Conservation (phyloP, 2,329 filamentous ascomycete species). For the Colletotrichum costaricense region DNA sequence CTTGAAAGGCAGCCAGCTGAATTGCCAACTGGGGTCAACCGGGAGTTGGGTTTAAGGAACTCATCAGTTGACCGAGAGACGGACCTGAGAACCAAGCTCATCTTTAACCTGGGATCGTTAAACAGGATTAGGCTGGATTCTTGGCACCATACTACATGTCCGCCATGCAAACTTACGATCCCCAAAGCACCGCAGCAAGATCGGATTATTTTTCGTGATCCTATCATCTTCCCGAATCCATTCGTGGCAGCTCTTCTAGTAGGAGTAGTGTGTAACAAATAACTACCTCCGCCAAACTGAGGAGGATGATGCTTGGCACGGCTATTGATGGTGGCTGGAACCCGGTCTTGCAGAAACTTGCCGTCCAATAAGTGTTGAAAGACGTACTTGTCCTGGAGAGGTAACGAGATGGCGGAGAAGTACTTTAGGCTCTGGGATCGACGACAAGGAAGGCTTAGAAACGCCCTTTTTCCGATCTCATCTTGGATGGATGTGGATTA, state of each 20-base stretch:
- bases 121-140: too few relatives aligned
- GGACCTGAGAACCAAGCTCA: neutral
- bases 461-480: neutral
- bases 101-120: neutral
- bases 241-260: neutral
- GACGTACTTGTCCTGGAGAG: neutral
- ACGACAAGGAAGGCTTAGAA: slow-evolving; percentile 14
- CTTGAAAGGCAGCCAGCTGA: neutral
- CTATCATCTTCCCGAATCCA: neutral
- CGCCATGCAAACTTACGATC: neutral
- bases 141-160: neutral
- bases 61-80: neutral
- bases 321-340: neutral
- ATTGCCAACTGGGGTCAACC: neutral
- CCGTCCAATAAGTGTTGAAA: neutral
- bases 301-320: neutral
- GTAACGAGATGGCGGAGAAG: slow-evolving; percentile 3
- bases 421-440: slow-evolving; percentile 16
- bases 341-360: neutral
- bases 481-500: neutral
- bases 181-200: neutral
- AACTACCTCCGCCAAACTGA: neutral
- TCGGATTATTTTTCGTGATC: neutral
- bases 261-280: neutral
- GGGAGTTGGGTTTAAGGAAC: neutral